These are phyloP conservation scores for Calonectria honghensis DNA, from an alignment of 2,329 filamentous ascomycete genomes.

Conservation along the genomic window DNA sequence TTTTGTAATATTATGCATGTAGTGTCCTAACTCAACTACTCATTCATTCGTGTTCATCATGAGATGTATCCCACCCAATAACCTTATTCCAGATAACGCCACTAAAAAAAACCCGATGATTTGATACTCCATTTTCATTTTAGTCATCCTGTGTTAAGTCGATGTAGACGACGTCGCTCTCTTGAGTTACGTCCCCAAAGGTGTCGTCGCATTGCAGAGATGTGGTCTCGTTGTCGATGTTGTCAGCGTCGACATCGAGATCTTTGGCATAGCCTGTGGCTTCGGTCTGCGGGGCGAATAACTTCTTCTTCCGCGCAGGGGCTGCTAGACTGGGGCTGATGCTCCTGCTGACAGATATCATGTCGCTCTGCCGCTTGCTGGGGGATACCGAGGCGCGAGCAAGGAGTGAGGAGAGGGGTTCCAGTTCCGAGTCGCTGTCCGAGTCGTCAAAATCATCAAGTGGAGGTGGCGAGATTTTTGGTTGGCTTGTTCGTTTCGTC, in stretches of 20 bases:
- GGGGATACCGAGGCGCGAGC: slow-evolving; percentile 29
- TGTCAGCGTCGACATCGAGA: slow-evolving; percentile 51
- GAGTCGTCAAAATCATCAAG: slow-evolving; percentile 42
- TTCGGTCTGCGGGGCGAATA: slow-evolving; percentile 62
- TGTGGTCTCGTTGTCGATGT: slow-evolving; percentile 53
- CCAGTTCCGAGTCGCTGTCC: slow-evolving; percentile 36
- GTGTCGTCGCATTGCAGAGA: slow-evolving; percentile 42
- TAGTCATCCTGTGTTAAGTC: slow-evolving; percentile 58
- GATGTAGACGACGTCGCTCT: slow-evolving; percentile 60
- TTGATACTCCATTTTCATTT: slow-evolving; percentile 29
- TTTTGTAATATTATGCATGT: not conserved
- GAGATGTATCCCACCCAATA: slow-evolving; percentile 34
- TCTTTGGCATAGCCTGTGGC: slow-evolving; percentile 64
- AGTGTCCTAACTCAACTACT: slow-evolving; percentile 4
- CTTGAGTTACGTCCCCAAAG: slow-evolving; percentile 47
- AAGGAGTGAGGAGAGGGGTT: slow-evolving; percentile 30
- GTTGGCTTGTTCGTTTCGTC: slow-evolving; percentile 19
- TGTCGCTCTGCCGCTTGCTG: slow-evolving; percentile 34
- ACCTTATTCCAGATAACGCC: slow-evolving; percentile 36
- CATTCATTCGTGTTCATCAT: slow-evolving; percentile 9
- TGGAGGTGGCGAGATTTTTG: not conserved
- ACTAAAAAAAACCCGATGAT: not conserved
- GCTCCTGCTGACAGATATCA: not conserved
- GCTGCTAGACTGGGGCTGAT: slow-evolving; percentile 44
- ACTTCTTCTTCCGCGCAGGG: slow-evolving; percentile 60